These are phyloP conservation scores for Solanum etuberosum DNA, from an alignment of 257 asterid species.

Conservation along the genomic window DNA sequence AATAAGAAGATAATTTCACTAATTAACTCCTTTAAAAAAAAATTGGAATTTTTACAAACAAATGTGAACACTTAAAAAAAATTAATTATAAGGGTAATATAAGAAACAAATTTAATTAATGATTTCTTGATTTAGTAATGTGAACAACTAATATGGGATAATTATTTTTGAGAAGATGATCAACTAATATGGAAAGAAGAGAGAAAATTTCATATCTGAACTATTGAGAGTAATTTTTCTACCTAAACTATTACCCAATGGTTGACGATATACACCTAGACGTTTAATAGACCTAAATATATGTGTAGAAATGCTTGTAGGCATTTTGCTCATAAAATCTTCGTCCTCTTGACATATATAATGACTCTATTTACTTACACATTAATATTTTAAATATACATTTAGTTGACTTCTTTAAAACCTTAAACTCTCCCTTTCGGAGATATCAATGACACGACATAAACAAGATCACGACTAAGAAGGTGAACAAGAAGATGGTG, in stretches of 20 bases:
- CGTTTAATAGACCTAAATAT: neutral
- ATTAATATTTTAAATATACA: no score
- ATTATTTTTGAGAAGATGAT: no score
- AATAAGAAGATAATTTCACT: no score
- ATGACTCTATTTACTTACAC: neutral
- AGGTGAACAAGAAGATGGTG: neutral
- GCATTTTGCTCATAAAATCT: neutral
- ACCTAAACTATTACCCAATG: no score
- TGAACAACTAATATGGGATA: fast-evolving
- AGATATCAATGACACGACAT: neutral
- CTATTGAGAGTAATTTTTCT: no score
- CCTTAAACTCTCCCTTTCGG: neutral
- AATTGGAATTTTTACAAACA: no score
- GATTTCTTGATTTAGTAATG: no score
- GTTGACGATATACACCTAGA: neutral
- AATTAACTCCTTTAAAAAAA: no score
- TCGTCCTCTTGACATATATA: neutral
- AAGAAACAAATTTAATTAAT: no score
- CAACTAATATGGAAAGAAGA: neutral
- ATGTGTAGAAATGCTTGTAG: neutral
- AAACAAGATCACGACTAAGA: neutral
- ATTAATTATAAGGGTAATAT: no score
- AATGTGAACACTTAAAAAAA: no score
- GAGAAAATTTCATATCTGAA: no score
- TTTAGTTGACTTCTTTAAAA: neutral